A percentile compares a stretch with the other conserved stretches of the same genome.
Evolutionary conservation across 106 monocot species (phyloP).

Genomic region (Dioscorea dumetorum): DNA sequence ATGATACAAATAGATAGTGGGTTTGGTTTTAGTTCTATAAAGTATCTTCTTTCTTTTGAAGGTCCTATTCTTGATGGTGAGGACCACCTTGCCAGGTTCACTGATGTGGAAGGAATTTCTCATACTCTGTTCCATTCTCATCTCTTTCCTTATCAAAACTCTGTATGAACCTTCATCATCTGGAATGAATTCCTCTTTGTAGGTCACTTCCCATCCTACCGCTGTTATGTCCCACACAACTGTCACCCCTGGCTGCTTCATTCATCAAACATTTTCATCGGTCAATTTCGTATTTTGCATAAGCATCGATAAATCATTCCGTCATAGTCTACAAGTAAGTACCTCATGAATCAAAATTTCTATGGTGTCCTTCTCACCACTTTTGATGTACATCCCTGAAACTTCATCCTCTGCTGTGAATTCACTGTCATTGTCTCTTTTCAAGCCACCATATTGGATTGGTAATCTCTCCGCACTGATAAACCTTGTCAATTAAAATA

Average conservation of each 20-base stretch:
- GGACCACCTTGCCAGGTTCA: conserved; percentile 58
- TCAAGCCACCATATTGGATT: conserved; percentile 60
- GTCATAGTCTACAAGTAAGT: background rate
- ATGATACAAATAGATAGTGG: conserved; percentile 47
- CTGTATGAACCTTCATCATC: conserved; percentile 68
- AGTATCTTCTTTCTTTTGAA: conserved; percentile 48
- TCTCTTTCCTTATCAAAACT: conserved; percentile 50
- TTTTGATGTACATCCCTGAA: conserved; percentile 25
- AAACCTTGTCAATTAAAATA: conserved; percentile 23
- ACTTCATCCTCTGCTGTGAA: conserved; percentile 33
- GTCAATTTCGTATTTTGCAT: no score
- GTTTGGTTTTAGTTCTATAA: conserved; percentile 53
- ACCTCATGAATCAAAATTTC: conserved; percentile 41
- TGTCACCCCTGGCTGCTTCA: conserved; percentile 50
- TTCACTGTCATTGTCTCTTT: conserved; percentile 43
- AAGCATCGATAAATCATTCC: no score
- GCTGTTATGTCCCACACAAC: conserved; percentile 61
- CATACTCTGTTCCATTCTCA: conserved; percentile 34
- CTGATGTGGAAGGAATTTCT: conserved; percentile 67
- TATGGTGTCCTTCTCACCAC: conserved; percentile 14
- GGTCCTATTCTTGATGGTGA: conserved; percentile 47
- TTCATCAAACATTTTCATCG: no score
- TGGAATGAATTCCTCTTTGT: conserved; percentile 71
- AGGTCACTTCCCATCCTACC: conserved; percentile 67
- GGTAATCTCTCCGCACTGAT: conserved; percentile 61